phyloP scores from a whole-genome alignment of 257 asterid species.

The Solanum virginianum region DNA sequence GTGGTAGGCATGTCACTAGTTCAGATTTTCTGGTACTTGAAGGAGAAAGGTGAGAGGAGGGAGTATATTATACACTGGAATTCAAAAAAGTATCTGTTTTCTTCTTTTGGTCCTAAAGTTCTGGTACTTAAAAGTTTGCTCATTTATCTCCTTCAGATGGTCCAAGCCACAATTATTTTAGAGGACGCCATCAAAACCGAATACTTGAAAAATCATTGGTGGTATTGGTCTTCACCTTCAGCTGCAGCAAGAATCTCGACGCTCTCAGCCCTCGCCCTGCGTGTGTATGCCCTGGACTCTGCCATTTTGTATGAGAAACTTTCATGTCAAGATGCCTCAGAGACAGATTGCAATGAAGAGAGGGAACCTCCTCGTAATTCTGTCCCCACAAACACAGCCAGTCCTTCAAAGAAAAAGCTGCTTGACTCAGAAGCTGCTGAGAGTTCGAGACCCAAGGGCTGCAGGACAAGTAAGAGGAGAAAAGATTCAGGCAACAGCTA shows the following conservation, averaged over 20 bases:
- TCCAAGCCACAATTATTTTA: conserved; percentile 53
- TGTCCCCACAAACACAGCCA: conserved; percentile 21
- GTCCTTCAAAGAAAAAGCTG: conserved; percentile 34
- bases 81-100: neutral
- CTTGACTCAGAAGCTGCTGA: conserved; percentile 45
- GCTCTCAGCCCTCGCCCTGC: conserved; percentile 73
- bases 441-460: conserved; percentile 53
- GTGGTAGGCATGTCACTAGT: neutral
- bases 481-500: conserved; percentile 29
- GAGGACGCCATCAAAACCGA: conserved; percentile 77
- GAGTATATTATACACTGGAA: neutral
- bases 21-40: neutral
- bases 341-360: conserved; percentile 24
- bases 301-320: conserved; percentile 70
- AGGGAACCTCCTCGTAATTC: conserved; percentile 31
- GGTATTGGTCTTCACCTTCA: conserved; percentile 94
- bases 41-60: neutral
- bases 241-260: conserved; percentile 72
- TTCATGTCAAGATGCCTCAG: conserved; percentile 9
- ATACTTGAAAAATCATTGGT: conserved; percentile 62
- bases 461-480: conserved; percentile 60
- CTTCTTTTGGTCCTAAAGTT: neutral
- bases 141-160: conserved; percentile 46
- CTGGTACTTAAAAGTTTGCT: neutral
- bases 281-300: conserved; percentile 66